Evolutionary conservation across 805 yeast genomes (phyloP), one percentile per base, ranked within the genome.

Genomic region (Blastobotrys parvus): DNA sequence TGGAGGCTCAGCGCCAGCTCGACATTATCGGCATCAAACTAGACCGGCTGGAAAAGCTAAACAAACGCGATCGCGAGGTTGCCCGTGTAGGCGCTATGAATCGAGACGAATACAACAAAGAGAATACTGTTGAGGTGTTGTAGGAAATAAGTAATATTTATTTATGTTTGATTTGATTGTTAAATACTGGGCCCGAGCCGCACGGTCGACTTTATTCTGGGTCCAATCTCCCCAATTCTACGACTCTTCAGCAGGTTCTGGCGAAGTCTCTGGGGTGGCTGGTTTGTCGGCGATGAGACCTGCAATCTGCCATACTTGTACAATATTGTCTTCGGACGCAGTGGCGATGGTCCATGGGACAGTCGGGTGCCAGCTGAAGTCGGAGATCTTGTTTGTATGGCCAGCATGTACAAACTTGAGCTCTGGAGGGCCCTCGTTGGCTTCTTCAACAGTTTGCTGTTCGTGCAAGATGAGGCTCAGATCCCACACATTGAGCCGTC

Each of bases 341-440:
- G 83, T 74, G 3, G 81, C 80, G 27, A 78, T 61, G 1, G 83
- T 69, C 62, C 79, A 73, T 19, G 72, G 70, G 38, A 82, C 60
- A 5, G 58, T 60, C 2, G 87, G 85, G 54, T 82, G 80, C 73
- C 89, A 75, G 45, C 74, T 77, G 37, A 81, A 66, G 51, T 80
- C 89, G 44, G 77, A 69, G 35, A 87, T 70, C 44, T 78, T 70
- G 42, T 75, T 77, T 2, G 88, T 77, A 62, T 88, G 95, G 13
- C 95, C 95, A 15, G 94, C 95, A 60, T 88, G 95, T 49, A 85
- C 72, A 57, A 86, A 88, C 22, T 65, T 63, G 45, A 88, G 70
- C 59, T 87, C 81, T 5, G 94, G 90, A 50, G 89, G 94, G 7
- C 78, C 76, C 47, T 73, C 75, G 55, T 60, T 29, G 30, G 72